Conservation (phyloP, 2,329 filamentous ascomycete species). For the Piedraia hortae region DNA sequence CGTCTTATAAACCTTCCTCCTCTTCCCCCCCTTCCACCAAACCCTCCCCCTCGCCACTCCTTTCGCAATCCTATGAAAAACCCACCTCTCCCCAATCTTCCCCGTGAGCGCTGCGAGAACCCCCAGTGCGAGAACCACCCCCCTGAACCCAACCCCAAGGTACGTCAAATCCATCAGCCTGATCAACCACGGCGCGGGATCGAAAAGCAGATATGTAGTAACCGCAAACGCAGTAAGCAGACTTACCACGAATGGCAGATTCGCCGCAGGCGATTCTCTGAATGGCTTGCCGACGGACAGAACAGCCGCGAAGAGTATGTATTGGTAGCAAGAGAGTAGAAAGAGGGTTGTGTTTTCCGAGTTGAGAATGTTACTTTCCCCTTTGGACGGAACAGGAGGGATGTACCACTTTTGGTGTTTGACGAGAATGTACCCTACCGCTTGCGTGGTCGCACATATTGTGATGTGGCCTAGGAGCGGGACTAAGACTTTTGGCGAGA, state of each 20-base stretch:
- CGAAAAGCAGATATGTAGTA: slow-evolving; percentile 54
- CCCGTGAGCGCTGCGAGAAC: too few species aligned
- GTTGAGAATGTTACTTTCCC: slow-evolving; percentile 68
- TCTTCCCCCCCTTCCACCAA: too few species aligned
- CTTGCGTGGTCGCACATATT: slow-evolving; percentile 53
- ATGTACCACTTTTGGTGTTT: slow-evolving; percentile 63
- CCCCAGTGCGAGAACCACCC: slow-evolving; percentile 45
- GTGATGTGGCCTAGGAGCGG: slow-evolving; percentile 71
- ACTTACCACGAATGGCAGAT: slow-evolving; percentile 63
- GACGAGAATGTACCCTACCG: slow-evolving; percentile 45
- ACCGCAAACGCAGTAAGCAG: slow-evolving; percentile 40
- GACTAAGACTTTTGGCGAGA: slow-evolving; percentile 73
- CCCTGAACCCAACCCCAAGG: slow-evolving; percentile 43
- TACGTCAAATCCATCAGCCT: slow-evolving; percentile 64
- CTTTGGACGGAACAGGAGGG: slow-evolving; percentile 46
- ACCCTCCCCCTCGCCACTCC: too few species aligned
- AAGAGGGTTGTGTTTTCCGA: slow-evolving; percentile 86
- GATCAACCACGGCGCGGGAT: slow-evolving; percentile 39
- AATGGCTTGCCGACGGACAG: slow-evolving; percentile 82
- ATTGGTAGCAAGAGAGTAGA: slow-evolving; percentile 76
- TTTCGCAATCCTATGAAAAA: too few species aligned
- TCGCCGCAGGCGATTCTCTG: slow-evolving; percentile 49
- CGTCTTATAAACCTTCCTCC: too few species aligned
- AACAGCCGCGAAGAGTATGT: slow-evolving; percentile 70
- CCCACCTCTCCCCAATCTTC: too few species aligned